Conservation (phyloP, 129 eudicot species). For the Saposhnikovia divaricata region DNA sequence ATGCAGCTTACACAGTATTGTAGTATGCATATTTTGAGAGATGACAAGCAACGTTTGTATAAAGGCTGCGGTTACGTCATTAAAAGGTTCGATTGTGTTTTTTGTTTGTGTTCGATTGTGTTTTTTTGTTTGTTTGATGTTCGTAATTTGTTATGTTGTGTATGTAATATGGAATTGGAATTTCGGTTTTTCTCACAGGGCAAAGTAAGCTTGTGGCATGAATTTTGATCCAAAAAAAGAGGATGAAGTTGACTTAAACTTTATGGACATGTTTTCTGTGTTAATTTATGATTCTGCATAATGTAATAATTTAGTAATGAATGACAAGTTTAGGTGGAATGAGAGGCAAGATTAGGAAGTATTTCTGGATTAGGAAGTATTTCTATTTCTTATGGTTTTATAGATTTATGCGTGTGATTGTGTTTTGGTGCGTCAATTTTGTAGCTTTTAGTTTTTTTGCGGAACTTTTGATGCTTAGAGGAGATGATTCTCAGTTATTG, state of each 20-base stretch:
- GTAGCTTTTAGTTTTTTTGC: neutral
- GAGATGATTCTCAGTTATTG: neutral
- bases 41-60: neutral
- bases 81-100: neutral
- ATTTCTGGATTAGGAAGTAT: neutral
- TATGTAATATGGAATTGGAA: neutral
- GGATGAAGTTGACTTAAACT: too few relatives aligned
- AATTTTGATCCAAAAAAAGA: too few relatives aligned
- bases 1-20: conserved; percentile 2
- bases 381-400: too few relatives aligned
- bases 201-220: too few relatives aligned
- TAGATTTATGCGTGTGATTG: too few relatives aligned
- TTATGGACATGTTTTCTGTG: too few relatives aligned
- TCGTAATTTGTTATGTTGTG: neutral
- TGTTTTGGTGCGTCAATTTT: neutral
- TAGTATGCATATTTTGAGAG: neutral
- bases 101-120: too few relatives aligned
- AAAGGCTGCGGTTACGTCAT: neutral
- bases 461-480: neutral
- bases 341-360: neutral
- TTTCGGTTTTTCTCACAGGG: too few relatives aligned
- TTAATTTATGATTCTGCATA: too few relatives aligned
- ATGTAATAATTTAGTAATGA: neutral
- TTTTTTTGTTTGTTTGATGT: neutral
- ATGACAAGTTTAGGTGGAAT: too few relatives aligned